Percentiles rank a stretch among this genome's conserved stretches.
Evolutionary conservation across 371 early-diverging fungal species (phyloP).

Genomic region (Mortierella sp.): DNA sequence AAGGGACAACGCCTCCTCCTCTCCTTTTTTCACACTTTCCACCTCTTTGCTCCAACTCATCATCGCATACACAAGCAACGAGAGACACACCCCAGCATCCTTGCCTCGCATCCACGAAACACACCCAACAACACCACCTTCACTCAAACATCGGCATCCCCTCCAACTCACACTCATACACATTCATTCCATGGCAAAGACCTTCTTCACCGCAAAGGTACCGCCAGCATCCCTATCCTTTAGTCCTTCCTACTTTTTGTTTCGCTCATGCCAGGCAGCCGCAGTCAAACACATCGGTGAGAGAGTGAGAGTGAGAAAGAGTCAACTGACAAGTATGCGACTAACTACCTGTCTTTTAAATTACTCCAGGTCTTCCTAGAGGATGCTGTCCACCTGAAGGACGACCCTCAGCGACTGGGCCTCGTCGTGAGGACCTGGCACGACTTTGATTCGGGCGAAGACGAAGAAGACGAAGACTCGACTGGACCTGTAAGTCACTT

Average conservation of each 20-base stretch:
- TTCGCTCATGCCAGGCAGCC: neutral
- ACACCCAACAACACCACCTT: neutral
- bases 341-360: neutral
- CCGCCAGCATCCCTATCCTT: neutral
- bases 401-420: slow-evolving; percentile 43
- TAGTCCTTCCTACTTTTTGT: neutral
- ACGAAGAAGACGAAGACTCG: slow-evolving; percentile 56
- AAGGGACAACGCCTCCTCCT: neutral
- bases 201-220: slow-evolving; percentile 57
- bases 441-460: slow-evolving; percentile 57
- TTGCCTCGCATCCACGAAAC: slow-evolving; percentile 5
- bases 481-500: slow-evolving; percentile 39
- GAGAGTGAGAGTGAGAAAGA: neutral
- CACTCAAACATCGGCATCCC: neutral
- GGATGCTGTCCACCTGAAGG: slow-evolving; percentile 50
- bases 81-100: neutral
- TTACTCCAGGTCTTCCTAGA: slow-evolving; percentile 52
- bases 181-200: slow-evolving; percentile 34
- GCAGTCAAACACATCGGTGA: neutral
- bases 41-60: neutral
- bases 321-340: neutral
- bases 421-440: slow-evolving; percentile 59
- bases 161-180: neutral
- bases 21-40: neutral
- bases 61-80: neutral